These are phyloP conservation scores for Yarrowia sp. DNA, from an alignment of 805 yeast species.

Conservation along the genomic window DNA sequence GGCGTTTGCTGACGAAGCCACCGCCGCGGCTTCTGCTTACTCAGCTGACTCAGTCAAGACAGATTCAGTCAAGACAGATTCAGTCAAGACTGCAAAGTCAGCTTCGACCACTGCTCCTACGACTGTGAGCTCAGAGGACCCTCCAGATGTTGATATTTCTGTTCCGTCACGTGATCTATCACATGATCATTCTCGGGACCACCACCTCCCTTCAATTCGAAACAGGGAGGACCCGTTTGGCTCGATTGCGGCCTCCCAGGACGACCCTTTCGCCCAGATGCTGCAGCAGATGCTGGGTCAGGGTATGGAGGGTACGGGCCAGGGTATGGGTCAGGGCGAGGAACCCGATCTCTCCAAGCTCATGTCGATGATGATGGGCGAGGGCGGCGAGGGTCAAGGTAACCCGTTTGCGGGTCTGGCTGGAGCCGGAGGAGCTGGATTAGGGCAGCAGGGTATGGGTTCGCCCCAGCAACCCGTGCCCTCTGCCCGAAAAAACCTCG, in stretches of 20 bases:
- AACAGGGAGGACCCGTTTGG: slow-evolving; percentile 16
- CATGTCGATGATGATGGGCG: slow-evolving; percentile 25
- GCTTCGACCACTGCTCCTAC: too few relatives aligned
- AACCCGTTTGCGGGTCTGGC: too few relatives aligned
- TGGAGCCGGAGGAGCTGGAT: not conserved
- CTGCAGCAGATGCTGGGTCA: slow-evolving; percentile 22
- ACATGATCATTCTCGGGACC: too few relatives aligned
- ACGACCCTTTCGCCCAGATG: slow-evolving; percentile 18
- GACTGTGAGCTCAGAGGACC: not conserved
- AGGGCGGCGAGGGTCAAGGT: too few relatives aligned
- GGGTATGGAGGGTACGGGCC: not conserved
- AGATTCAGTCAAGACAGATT: too few relatives aligned
- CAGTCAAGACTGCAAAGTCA: too few relatives aligned
- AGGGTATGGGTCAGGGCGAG: not conserved
- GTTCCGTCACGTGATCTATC: not conserved
- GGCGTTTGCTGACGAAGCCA: not conserved
- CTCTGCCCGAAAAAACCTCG: not conserved
- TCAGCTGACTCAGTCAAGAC: too few relatives aligned
- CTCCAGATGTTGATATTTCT: slow-evolving; percentile 16
- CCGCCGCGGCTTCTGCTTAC: not conserved
- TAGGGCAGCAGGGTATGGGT: too few relatives aligned
- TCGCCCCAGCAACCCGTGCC: too few relatives aligned
- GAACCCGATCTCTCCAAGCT: slow-evolving; percentile 9
- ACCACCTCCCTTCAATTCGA: not conserved
- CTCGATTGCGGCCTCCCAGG: slow-evolving; percentile 2